A percentile compares a stretch with the other conserved stretches of the same genome.
Evolutionary conservation across 2,329 filamentous ascomycete genomes (phyloP).

Genomic region (Nothophaeocryptopus gaeumannii): DNA sequence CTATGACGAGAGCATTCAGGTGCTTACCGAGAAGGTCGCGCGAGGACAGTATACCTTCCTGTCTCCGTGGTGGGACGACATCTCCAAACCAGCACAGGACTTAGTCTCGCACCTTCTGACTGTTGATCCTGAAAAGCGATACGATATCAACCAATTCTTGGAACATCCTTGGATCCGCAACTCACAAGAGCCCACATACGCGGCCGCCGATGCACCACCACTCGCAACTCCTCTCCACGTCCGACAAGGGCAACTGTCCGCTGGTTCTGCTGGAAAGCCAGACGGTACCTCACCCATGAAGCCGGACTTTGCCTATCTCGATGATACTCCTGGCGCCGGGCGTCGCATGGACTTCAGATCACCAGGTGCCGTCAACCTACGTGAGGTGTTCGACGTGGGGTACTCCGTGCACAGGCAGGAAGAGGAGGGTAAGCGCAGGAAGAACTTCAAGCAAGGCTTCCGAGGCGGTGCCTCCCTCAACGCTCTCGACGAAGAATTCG

Average conservation of each 20-base stretch:
- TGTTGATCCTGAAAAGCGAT: conserved; percentile 92
- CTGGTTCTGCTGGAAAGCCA: conserved; percentile 23
- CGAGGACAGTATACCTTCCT: conserved; percentile 96
- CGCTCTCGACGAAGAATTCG: conserved; percentile 61
- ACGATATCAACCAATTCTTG: conserved; percentile 88
- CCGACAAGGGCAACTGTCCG: conserved; percentile 52
- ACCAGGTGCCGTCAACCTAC: conserved; percentile 88
- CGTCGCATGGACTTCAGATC: conserved; percentile 89
- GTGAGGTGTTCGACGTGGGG: conserved; percentile 97
- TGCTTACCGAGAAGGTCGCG: conserved; percentile 95
- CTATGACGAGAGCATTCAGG: conserved; percentile 96
- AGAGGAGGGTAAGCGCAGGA: conserved; percentile 88
- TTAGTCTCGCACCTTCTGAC: conserved; percentile 89
- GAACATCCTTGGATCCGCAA: conserved; percentile 89
- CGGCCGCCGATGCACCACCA: conserved; percentile 67
- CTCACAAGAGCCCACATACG: conserved; percentile 64
- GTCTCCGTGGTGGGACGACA: conserved; percentile 99
- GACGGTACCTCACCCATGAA: conserved; percentile 42
- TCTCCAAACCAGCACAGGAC: conserved; percentile 91
- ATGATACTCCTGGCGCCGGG: conserved; percentile 54
- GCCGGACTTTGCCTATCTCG: conserved; percentile 52
- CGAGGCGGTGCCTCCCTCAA: conserved; percentile 61
- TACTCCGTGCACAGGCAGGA: conserved; percentile 97
- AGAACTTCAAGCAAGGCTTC: conserved; percentile 73
- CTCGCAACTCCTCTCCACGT: conserved; percentile 63